phyloP scores from a whole-genome alignment of 164 flowering plant species.

The Warburgia ugandensis region DNA sequence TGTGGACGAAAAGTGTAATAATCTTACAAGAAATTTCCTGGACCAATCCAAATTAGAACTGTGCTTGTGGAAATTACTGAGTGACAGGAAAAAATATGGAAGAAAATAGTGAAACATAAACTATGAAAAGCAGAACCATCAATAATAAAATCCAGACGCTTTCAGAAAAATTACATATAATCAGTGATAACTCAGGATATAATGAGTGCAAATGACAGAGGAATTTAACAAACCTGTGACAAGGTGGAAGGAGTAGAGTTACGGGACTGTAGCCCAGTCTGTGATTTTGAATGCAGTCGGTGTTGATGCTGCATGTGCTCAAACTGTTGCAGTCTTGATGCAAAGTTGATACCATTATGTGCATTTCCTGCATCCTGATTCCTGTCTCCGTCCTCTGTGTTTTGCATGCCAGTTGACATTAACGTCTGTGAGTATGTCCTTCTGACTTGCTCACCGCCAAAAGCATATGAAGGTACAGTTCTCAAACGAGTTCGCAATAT shows the following conservation, averaged over 20 bases:
- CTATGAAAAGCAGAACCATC: too few species aligned
- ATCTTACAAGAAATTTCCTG: too few species aligned
- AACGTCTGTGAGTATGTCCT: conserved; percentile 15
- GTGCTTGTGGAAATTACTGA: too few species aligned
- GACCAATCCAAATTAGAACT: too few species aligned
- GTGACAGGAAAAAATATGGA: too few species aligned
- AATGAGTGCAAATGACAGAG: not conserved
- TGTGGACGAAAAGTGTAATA: too few species aligned
- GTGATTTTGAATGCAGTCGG: conserved; percentile 44
- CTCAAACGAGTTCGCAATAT: conserved; percentile 68
- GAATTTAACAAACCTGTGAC: conserved; percentile 36
- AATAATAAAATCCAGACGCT: too few species aligned
- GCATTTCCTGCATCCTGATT: conserved; percentile 31
- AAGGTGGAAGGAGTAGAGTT: conserved; percentile 28
- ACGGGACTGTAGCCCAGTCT: conserved; percentile 35
- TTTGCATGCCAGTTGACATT: conserved; percentile 20
- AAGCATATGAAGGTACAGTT: conserved; percentile 68
- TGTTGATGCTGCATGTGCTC: conserved; percentile 68
- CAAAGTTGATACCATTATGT: conserved; percentile 62
- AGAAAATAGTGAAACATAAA: too few species aligned
- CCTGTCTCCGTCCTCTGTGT: conserved; percentile 46
- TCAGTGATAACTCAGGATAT: not conserved
- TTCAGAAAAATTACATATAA: too few species aligned
- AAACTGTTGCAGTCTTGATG: conserved; percentile 62
- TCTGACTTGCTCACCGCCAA: conserved; percentile 46